These are phyloP conservation scores for Aegilops bicornis DNA, from an alignment of 176 grass and related monocot genomes.

Conservation along the genomic window DNA sequence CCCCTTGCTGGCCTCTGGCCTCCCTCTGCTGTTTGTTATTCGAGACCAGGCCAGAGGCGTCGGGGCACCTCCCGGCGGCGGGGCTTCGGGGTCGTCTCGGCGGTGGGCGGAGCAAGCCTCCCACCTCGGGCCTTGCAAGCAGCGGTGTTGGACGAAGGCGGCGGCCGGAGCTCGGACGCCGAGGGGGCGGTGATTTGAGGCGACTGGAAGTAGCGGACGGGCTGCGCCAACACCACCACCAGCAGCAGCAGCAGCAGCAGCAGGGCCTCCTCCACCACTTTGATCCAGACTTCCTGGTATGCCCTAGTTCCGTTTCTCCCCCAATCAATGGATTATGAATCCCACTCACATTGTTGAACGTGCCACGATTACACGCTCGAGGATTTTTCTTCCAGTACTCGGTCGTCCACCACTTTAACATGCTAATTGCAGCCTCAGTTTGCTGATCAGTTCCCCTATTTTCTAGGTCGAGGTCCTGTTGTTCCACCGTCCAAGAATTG, in stretches of 20 bases:
- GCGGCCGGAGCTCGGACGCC: background rate
- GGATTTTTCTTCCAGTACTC: background rate
- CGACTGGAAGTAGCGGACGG: background rate
- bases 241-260: background rate
- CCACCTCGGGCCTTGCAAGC: background rate
- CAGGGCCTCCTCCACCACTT: background rate
- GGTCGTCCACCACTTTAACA: background rate
- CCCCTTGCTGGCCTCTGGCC: background rate
- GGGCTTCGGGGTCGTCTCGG: background rate
- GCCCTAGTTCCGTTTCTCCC: conserved; percentile 8
- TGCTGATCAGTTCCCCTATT: background rate
- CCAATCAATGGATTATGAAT: background rate
- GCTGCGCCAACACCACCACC: background rate
- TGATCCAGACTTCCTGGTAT: conserved; percentile 14
- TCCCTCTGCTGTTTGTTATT: background rate
- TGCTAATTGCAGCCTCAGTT: background rate
- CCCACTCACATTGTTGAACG: background rate
- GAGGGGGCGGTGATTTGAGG: background rate
- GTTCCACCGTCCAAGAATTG: background rate
- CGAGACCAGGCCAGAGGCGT: background rate
- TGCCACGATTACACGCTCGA: background rate
- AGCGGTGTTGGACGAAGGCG: background rate
- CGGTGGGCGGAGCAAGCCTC: background rate
- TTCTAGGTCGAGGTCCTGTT: background rate
- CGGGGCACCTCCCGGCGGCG: background rate